Percentiles rank a stretch among this genome's conserved stretches.
Evolutionary conservation across 1,139 yeast species (phyloP).

Genomic region (Debaryomycetaceae sp.): DNA sequence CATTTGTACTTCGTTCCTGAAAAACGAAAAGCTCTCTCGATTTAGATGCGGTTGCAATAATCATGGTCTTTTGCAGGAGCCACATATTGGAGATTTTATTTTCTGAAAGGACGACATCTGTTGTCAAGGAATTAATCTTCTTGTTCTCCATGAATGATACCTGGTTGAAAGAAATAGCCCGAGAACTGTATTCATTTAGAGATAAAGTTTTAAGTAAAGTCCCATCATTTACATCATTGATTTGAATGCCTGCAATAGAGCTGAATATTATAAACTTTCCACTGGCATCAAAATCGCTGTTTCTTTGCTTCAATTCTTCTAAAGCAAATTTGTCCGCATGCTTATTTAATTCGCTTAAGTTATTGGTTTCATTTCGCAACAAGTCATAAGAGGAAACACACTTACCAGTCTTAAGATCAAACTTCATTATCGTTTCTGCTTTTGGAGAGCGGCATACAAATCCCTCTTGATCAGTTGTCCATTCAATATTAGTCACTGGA

Average conservation of each 20-base stretch:
- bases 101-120: constrained; percentile 35
- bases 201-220: constrained; percentile 27
- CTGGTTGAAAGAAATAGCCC: constrained; percentile 20
- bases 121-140: constrained; percentile 16
- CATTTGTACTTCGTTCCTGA: constrained; percentile 17
- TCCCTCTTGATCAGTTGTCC: constrained; percentile 6
- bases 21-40: constrained; percentile 31
- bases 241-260: constrained; percentile 30
- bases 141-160: constrained; percentile 12
- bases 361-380: constrained; percentile 19
- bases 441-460: constrained; percentile 24
- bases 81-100: constrained; percentile 34
- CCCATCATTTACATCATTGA: constrained; percentile 27
- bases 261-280: constrained; percentile 26
- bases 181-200: constrained; percentile 24
- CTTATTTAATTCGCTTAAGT: constrained; percentile 20
- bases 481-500: constrained; percentile 2
- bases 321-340: constrained; percentile 4
- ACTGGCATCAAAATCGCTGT: constrained; percentile 29
- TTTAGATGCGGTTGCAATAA: constrained; percentile 29
- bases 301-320: constrained; percentile 6
- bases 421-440: constrained; percentile 29
- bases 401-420: constrained; percentile 33
- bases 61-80: constrained; percentile 25
- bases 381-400: constrained; percentile 18